Percentiles rank a stretch among this genome's conserved stretches.
Evolutionary conservation across 78 protist species (phyloP).

Genomic region (Dictyostelium discoideum): DNA sequence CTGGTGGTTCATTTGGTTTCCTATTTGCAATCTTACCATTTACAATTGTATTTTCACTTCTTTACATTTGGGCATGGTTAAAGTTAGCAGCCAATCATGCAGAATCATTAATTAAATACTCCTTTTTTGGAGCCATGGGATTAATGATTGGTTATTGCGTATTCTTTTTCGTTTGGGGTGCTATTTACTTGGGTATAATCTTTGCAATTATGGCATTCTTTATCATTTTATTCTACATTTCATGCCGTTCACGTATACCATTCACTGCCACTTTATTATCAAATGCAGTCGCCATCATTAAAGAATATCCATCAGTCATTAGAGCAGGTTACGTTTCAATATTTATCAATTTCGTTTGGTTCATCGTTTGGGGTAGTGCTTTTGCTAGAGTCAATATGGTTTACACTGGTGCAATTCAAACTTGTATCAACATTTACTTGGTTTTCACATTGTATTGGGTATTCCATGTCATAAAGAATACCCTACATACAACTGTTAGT

Average conservation of each 20-base stretch:
- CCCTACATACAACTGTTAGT: slow-evolving; percentile 80
- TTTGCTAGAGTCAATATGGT: neutral
- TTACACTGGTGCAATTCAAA: neutral
- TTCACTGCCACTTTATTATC: slow-evolving; percentile 58
- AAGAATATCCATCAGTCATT: slow-evolving; percentile 38
- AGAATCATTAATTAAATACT: neutral
- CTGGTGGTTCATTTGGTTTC: neutral
- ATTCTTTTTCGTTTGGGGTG: neutral
- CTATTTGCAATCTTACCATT: neutral
- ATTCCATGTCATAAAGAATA: slow-evolving; percentile 81
- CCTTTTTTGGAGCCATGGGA: neutral
- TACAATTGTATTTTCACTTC: neutral
- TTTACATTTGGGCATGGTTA: slow-evolving; percentile 43
- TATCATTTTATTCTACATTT: neutral
- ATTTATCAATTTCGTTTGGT: slow-evolving; percentile 50
- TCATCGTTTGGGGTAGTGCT: neutral
- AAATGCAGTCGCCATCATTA: neutral
- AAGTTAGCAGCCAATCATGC: slow-evolving; percentile 20
- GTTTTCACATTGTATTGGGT: slow-evolving; percentile 86
- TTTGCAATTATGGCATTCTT: neutral
- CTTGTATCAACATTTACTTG: slow-evolving; percentile 28
- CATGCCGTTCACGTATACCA: slow-evolving; percentile 26
- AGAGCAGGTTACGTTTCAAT: slow-evolving; percentile 19
- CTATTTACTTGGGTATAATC: slow-evolving; percentile 13
- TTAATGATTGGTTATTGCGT: neutral